A percentile compares a stretch with the other conserved stretches of the same genome.
phyloP scores from a whole-genome alignment of 495 filamentous ascomycete species.

The Lepraria neglecta region DNA sequence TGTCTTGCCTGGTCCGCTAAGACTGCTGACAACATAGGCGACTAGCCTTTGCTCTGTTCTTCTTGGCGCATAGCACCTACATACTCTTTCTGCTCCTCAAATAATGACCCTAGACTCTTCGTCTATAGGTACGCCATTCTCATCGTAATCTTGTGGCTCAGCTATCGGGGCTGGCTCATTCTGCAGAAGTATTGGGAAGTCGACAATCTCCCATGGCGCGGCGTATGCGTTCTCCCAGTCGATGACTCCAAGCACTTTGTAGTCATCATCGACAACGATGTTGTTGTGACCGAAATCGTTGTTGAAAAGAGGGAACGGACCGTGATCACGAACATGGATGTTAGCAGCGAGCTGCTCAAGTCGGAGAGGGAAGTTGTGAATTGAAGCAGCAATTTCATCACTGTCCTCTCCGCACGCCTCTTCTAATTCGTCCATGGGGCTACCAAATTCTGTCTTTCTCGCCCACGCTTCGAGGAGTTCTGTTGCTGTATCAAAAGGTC shows the following conservation, averaged over 20 bases:
- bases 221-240: neutral
- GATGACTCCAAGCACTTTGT: neutral
- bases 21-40: neutral
- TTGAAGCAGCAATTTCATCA: neutral
- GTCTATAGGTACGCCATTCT: neutral
- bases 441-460: neutral
- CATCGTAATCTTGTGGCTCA: neutral
- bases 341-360: neutral
- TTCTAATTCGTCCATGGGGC: neutral
- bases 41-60: neutral
- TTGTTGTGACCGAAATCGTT: neutral
- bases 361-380: neutral
- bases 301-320: neutral
- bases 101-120: neutral
- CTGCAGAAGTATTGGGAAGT: neutral
- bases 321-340: neutral
- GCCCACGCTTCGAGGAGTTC: neutral
- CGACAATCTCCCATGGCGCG: neutral
- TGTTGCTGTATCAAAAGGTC: neutral
- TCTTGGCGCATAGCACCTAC: neutral
- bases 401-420: neutral
- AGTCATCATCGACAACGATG: conserved; percentile 2
- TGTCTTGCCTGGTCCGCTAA: neutral
- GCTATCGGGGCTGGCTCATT: neutral
- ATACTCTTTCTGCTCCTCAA: neutral